Evolutionary conservation across 1,284 basidiomycete genomes (phyloP), one percentile per base, ranked within the genome.

Genomic region (Tranzscheliella williamsii): DNA sequence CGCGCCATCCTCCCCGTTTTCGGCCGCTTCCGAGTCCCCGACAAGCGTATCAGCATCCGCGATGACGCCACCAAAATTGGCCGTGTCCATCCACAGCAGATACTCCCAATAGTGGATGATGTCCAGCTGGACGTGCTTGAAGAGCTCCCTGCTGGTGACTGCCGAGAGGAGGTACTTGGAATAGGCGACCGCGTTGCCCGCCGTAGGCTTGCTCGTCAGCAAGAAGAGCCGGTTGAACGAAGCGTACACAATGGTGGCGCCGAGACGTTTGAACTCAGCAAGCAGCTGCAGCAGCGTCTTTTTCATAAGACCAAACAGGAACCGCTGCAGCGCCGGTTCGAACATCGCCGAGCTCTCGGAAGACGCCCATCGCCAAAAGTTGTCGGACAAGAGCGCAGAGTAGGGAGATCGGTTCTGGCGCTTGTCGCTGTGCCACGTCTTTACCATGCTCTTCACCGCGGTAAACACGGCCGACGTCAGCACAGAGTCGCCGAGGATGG

Each of bases 311-410:
- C 92, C 89, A 65, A 93, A 88, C 12, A 98, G 81, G 80, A 98
- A 99, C 0, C 89, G 86, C 76, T 97, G 91, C 5, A 98, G 83
- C 41, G 91, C 88, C 1, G 93, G 88, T 76, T 99, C 95, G 74
- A 91, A 95, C 82, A 98, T 85, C 52, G 87, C 84, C 24, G 92
- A 90, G 4, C 44, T 11, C 3, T 86, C 82, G 37, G 84, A 85
- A 2, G 89, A 92, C 71, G 86, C 89, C 95, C 95, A 99, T 24
- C 95, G 83, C 92, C 93, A 97, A 80, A 98, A 97, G 78, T 97
- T 92, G 74, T 94, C 90, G 26, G 83, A 79, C 2, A 77, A 53
- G 23, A 83, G 68, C 42, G 82, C 77, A 9, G 80, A 75, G 15
- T 80, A 80, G 45, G 85, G 84, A 26, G 84, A 82, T 36, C 83